Evolutionary conservation across 2,329 filamentous ascomycete genomes (phyloP).

Genomic region (Tothia fuscella): DNA sequence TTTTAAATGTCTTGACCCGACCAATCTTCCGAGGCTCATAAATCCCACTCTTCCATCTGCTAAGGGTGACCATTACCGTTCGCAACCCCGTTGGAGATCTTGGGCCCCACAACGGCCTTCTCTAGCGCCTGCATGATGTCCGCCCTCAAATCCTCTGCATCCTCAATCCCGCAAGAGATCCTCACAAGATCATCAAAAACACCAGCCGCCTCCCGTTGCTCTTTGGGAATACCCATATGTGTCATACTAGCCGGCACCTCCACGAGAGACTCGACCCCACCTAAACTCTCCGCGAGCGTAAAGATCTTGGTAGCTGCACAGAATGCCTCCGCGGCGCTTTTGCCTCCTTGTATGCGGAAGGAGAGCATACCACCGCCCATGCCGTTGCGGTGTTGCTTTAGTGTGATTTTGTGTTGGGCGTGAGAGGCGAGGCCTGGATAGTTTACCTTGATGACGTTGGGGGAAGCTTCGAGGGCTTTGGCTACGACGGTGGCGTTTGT

Average conservation of each 20-base stretch:
- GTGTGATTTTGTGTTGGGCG: slow-evolving; percentile 70
- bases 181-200: slow-evolving; percentile 92
- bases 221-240: slow-evolving; percentile 84
- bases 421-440: slow-evolving; percentile 88
- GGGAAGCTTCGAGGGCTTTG: slow-evolving; percentile 61
- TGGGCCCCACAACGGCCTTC: slow-evolving; percentile 44
- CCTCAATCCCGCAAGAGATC: slow-evolving; percentile 89
- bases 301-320: slow-evolving; percentile 84
- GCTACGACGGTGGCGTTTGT: slow-evolving; percentile 72
- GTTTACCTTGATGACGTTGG: slow-evolving; percentile 80
- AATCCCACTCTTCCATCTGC: too few species aligned
- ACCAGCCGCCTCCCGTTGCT: slow-evolving; percentile 81
- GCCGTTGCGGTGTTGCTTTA: slow-evolving; percentile 84
- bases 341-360: slow-evolving; percentile 83
- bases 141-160: slow-evolving; percentile 66
- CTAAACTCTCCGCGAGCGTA: slow-evolving; percentile 83
- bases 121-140: slow-evolving; percentile 79
- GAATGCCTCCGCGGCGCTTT: slow-evolving; percentile 78
- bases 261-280: slow-evolving; percentile 82
- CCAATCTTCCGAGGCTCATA: too few species aligned
- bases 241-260: slow-evolving; percentile 96
- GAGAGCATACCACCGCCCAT: slow-evolving; percentile 96
- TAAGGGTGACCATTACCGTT: too few species aligned
- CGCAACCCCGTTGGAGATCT: slow-evolving; percentile 9
- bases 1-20: too few species aligned